These are phyloP conservation scores for Globisporangium mamillatum DNA, from an alignment of 352 stramenopile species.

Conservation along the genomic window DNA sequence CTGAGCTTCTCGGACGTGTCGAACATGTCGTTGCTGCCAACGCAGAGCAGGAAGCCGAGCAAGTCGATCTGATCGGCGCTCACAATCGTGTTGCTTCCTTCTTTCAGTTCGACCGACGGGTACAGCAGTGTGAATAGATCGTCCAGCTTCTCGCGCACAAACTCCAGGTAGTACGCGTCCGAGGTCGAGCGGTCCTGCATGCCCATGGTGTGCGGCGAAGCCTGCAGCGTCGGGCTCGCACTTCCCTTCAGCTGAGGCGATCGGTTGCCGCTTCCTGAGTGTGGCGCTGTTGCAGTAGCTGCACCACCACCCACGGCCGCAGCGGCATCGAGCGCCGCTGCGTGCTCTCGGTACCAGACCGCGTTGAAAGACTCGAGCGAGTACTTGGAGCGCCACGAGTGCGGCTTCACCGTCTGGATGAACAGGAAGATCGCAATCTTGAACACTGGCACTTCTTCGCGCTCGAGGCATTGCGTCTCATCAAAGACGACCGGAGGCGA, in stretches of 20 bases:
- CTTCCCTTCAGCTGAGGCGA: slow-evolving; percentile 56
- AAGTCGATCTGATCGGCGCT: slow-evolving; percentile 68
- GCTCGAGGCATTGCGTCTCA: slow-evolving; percentile 49
- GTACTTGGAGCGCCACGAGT: slow-evolving; percentile 73
- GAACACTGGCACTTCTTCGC: slow-evolving; percentile 61
- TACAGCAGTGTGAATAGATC: slow-evolving; percentile 73
- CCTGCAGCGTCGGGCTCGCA: slow-evolving; percentile 55
- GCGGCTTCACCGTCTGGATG: slow-evolving; percentile 75
- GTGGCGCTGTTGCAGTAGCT: slow-evolving; percentile 4
- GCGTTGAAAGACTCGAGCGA: slow-evolving; percentile 76
- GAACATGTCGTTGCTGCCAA: slow-evolving; percentile 49
- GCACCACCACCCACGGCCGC: slow-evolving; percentile 26
- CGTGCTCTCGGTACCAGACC: slow-evolving; percentile 75
- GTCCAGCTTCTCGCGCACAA: slow-evolving; percentile 77
- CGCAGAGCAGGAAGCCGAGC: slow-evolving; percentile 70
- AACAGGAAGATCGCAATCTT: slow-evolving; percentile 81
- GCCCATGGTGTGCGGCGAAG: slow-evolving; percentile 71
- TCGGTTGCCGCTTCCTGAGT: slow-evolving; percentile 22
- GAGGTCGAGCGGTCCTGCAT: slow-evolving; percentile 79
- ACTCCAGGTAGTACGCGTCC: slow-evolving; percentile 77
- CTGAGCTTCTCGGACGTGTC: slow-evolving; percentile 59
- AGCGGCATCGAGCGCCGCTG: slow-evolving; percentile 37
- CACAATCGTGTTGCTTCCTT: slow-evolving; percentile 49
- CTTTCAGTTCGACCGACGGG: slow-evolving; percentile 48
- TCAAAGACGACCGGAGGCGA: slow-evolving; percentile 30